Percentiles rank a stretch among this genome's conserved stretches.
Evolutionary conservation across 2,329 filamentous ascomycete genomes (phyloP).

Genomic region (Pestalotiopsis sp.): DNA sequence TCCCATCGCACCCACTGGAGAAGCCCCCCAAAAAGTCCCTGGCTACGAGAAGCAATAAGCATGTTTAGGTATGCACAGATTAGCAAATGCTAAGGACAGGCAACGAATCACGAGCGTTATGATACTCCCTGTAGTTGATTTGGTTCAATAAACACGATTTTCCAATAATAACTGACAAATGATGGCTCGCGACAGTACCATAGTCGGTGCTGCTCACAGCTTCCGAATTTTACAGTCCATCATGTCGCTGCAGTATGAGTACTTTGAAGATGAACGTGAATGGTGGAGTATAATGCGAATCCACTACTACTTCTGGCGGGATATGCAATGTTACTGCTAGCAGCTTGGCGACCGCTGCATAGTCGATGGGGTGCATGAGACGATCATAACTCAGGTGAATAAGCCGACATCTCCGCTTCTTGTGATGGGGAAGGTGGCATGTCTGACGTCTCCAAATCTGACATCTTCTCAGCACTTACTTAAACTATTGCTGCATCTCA

Average conservation of each 20-base stretch:
- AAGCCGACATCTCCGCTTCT: background rate
- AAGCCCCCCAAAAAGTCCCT: conserved; percentile 26
- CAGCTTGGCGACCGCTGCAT: too few species aligned
- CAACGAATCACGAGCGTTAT: conserved; percentile 11
- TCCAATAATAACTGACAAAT: background rate
- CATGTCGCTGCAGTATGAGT: too few species aligned
- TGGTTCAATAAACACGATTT: background rate
- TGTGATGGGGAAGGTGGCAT: background rate
- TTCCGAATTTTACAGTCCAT: too few species aligned
- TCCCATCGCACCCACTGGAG: conserved; percentile 24
- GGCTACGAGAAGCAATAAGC: conserved; percentile 27
- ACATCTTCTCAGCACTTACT: background rate
- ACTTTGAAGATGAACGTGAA: too few species aligned
- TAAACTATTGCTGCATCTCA: background rate
- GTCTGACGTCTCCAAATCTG: background rate
- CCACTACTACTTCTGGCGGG: too few species aligned
- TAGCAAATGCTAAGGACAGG: conserved; percentile 9
- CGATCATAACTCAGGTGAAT: background rate
- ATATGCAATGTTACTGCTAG: too few species aligned
- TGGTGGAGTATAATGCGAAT: too few species aligned
- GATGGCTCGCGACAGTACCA: background rate
- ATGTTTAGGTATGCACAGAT: background rate
- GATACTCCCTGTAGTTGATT: conserved; percentile 9
- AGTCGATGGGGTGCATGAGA: background rate
- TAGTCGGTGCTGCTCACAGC: too few species aligned